Evolutionary conservation across 2,329 filamentous ascomycete genomes (phyloP).

Genomic region (Neophaeococcomyces mojaviensis): DNA sequence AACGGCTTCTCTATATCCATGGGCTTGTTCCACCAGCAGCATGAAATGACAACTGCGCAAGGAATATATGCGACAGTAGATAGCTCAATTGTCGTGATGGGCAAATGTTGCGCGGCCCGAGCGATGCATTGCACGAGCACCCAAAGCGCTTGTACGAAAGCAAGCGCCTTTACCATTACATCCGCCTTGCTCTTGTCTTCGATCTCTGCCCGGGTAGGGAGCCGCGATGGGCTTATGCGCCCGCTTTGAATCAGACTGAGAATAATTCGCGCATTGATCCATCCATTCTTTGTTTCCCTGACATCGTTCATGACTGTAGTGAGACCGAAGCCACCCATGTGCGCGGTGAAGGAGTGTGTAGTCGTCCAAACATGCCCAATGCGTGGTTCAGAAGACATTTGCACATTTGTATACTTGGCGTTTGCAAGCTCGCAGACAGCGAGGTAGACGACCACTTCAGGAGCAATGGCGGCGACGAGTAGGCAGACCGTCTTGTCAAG

Average conservation of each 20-base stretch:
- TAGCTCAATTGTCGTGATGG: constrained; percentile 26
- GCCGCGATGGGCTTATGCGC: constrained; percentile 17
- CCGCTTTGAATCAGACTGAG: constrained; percentile 22
- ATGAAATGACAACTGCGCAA: constrained; percentile 24
- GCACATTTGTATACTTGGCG: no score
- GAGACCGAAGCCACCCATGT: no score
- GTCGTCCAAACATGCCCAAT: no score
- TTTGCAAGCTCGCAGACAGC: no score
- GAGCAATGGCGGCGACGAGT: no score
- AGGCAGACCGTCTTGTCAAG: no score
- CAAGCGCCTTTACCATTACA: constrained; percentile 13
- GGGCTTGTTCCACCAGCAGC: constrained; percentile 27
- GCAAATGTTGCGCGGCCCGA: constrained; percentile 17
- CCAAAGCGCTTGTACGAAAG: constrained; percentile 14
- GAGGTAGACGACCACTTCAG: no score
- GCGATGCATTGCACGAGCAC: constrained; percentile 18
- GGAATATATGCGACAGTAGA: constrained; percentile 25
- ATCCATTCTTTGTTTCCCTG: no score
- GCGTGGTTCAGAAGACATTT: no score
- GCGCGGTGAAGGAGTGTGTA: no score
- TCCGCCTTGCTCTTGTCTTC: constrained; percentile 23
- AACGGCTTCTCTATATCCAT: constrained; percentile 23
- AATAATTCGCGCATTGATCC: no score
- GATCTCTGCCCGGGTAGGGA: constrained; percentile 17
- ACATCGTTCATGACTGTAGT: no score